Conservation (phyloP, 2,329 filamentous ascomycete genomes). For the Macrophomina phaseolina region DNA sequence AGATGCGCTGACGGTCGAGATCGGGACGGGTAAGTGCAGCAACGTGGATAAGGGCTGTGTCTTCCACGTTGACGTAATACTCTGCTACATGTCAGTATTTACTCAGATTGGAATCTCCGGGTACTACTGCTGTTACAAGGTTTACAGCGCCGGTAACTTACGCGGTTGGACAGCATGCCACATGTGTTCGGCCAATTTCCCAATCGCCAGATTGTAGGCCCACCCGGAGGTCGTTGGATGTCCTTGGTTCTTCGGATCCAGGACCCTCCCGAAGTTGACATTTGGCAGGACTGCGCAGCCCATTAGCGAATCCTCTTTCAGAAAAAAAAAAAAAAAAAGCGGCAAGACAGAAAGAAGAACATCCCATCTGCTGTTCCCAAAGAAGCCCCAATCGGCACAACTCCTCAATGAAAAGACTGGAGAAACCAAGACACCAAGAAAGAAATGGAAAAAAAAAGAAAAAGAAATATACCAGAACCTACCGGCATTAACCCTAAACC, state of each 20-base stretch:
- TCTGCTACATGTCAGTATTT: neutral
- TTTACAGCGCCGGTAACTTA: neutral
- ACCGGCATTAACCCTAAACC: conserved; percentile 51
- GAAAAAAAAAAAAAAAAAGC: neutral
- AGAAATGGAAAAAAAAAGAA: neutral
- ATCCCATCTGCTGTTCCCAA: too few relatives aligned
- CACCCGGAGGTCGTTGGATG: conserved; percentile 31
- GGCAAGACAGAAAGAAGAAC: neutral
- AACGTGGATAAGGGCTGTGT: conserved; percentile 34
- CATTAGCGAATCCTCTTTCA: neutral
- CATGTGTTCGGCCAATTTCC: conserved; percentile 27
- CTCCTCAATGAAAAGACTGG: too few relatives aligned
- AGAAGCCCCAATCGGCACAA: too few relatives aligned
- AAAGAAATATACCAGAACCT: neutral
- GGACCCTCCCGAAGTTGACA: conserved; percentile 30
- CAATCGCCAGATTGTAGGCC: conserved; percentile 27
- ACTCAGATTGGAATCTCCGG: neutral
- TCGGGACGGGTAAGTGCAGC: conserved; percentile 30
- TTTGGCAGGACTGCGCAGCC: conserved; percentile 7
- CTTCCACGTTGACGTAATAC: conserved; percentile 32
- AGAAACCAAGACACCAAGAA: too few relatives aligned
- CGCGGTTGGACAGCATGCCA: neutral
- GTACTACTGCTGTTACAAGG: too few relatives aligned
- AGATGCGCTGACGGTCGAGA: conserved; percentile 30
- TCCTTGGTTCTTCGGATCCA: conserved; percentile 31